Evolutionary conservation across 2,329 filamentous ascomycete genomes (phyloP).

Genomic region (Zopfia rhizophila): DNA sequence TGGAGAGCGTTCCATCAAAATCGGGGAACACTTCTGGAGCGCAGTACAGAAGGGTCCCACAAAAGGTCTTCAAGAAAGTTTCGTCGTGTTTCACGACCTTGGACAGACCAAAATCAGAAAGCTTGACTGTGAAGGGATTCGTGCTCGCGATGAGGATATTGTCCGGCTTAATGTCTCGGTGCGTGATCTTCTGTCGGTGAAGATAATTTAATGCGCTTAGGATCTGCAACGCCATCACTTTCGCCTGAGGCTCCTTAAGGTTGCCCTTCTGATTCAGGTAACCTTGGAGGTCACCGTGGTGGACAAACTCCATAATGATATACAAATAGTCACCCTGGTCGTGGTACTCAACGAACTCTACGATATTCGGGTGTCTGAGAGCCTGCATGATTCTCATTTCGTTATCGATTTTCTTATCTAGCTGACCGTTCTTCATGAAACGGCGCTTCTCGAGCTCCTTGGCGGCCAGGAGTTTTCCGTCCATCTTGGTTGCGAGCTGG

Average conservation of each 20-base stretch:
- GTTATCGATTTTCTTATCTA: slow-evolving; percentile 93
- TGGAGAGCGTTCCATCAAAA: slow-evolving; percentile 72
- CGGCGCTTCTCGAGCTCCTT: slow-evolving; percentile 94
- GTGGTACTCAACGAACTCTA: slow-evolving; percentile 88
- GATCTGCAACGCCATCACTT: slow-evolving; percentile 78
- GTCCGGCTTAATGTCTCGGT: slow-evolving; percentile 98
- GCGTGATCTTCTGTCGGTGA: slow-evolving; percentile 88
- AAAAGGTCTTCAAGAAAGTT: slow-evolving; percentile 95
- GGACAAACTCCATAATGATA: slow-evolving; percentile 96
- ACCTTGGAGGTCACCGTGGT: slow-evolving; percentile 82
- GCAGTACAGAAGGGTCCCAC: slow-evolving; percentile 93
- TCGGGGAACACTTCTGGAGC: slow-evolving; percentile 96
- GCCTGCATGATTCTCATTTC: slow-evolving; percentile 96
- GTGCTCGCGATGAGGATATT: slow-evolving; percentile 87
- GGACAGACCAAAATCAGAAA: slow-evolving; percentile 96
- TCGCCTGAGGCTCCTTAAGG: slow-evolving; percentile 75
- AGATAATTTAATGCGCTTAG: slow-evolving; percentile 86
- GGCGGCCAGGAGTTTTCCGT: slow-evolving; percentile 85
- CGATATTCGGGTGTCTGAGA: slow-evolving; percentile 87
- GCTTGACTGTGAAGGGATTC: slow-evolving; percentile 82
- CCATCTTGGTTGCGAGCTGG: slow-evolving; percentile 84
- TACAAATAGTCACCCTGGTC: slow-evolving; percentile 84
- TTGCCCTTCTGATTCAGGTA: slow-evolving; percentile 70
- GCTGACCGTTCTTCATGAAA: slow-evolving; percentile 90
- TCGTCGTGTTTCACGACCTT: slow-evolving; percentile 92